Conservation (phyloP, 2,329 filamentous ascomycete species). For the Fusarium sp. region DNA sequence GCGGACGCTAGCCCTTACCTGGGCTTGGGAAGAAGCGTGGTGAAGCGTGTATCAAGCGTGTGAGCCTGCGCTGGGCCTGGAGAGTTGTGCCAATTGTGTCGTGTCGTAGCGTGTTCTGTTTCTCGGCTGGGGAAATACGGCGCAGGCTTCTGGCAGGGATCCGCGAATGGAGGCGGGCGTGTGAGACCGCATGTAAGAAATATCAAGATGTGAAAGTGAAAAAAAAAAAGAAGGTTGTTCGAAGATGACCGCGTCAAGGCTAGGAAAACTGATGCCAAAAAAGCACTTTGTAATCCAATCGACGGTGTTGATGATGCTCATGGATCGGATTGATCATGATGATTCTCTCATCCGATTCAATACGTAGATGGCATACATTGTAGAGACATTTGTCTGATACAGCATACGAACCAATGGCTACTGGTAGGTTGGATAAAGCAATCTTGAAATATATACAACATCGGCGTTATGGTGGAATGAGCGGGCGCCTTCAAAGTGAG, state of each 20-base stretch:
- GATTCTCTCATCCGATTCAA: conserved; percentile 4
- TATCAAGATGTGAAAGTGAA: conserved; percentile 17
- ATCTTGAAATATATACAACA: conserved; percentile 23
- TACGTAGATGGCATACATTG: conserved; percentile 5
- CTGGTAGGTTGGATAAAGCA: conserved; percentile 2
- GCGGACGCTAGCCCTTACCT: conserved; percentile 39
- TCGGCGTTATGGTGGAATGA: conserved; percentile 19
- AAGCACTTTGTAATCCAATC: conserved; percentile 13
- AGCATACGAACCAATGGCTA: conserved; percentile 19
- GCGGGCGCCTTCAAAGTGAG: conserved; percentile 5
- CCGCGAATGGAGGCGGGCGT: conserved; percentile 44
- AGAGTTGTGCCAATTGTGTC: conserved; percentile 49
- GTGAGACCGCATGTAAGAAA: conserved; percentile 34
- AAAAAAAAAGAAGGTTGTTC: conserved; percentile 13
- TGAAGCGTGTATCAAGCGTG: conserved; percentile 44
- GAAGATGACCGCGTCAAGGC: conserved; percentile 27
- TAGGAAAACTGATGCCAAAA: conserved; percentile 17
- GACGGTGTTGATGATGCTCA: conserved; percentile 13
- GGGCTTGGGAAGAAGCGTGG: conserved; percentile 35
- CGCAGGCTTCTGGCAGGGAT: conserved; percentile 46
- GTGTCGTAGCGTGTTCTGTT: conserved; percentile 50
- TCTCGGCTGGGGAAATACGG: conserved; percentile 46
- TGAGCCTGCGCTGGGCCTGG: conserved; percentile 36
- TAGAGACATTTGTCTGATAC: conserved; percentile 29
- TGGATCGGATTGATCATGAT: conserved; percentile 8